Evolutionary conservation across 768 basidiomycete species (phyloP), one percentile per base, ranked within the genome.

Genomic region (Leccinum longicurvipes): DNA sequence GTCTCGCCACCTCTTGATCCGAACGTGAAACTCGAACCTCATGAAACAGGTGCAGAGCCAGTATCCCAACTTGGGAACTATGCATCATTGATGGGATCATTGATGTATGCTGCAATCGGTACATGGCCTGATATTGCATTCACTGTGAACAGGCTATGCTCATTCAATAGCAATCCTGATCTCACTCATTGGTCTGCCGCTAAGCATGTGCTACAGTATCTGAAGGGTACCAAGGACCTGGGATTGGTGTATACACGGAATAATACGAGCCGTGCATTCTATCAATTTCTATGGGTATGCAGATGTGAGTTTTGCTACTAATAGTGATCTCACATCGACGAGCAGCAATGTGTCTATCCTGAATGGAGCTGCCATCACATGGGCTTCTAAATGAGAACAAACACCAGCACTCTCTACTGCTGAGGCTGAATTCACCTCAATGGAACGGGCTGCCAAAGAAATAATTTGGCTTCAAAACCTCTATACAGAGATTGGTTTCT

Each of bases 31-130:
- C 27, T 27, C 27, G 8, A 27, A 27, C 27, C 27, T 27, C 27
- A 27, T 27, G 27, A 27, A 27, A 27, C 27, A 4, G 27, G 8
- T 27, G 27, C 8, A 8, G 27, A 27, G n/a, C n/a, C n/a, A n/a
- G n/a, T n/a, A n/a, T n/a, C n/a, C n/a, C 31, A 31, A 31, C 12
- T 12, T 6, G 31, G 31, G 31, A 51, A 39, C 1, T 63, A 62
- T 19, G 31, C 28, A 2, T 59, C 34, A 1, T 21, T 57, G 31
- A 53, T 27, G 0, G 69, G 68, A 3, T 65, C 50, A 1, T 32
- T 74, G 0, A 68, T 67, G 6, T 74, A 73, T 42, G 46, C 66
- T 1, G 32, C 45, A 4, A 45, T 56, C 0, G 56, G 52, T 17
- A 63, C 57, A 7, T 11, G 36, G 1, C 63, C 61, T 0, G 58